A percentile compares a stretch with the other conserved stretches of the same genome.
Conservation (phyloP, 75 land plant species). For the Cunninghamia lanceolata region DNA sequence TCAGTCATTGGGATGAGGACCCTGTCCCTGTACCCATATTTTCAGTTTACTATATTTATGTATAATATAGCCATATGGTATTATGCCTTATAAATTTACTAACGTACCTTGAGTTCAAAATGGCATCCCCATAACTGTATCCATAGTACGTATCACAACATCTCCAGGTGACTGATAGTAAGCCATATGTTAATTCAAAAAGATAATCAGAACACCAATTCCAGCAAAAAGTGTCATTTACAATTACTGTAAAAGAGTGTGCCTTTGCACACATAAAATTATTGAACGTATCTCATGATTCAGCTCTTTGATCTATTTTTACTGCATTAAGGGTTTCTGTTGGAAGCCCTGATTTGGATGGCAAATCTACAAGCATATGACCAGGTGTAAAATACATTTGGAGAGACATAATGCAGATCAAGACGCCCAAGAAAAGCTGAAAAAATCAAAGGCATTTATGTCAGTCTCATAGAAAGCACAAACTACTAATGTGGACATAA, state of each 20-base stretch:
- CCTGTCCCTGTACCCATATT: not conserved
- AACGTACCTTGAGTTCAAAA: not conserved
- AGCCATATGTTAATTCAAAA: not conserved
- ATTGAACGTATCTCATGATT: slow-evolving; percentile 20
- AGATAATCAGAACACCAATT: not conserved
- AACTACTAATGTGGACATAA: not conserved
- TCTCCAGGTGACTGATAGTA: not conserved
- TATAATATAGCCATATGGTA: not conserved
- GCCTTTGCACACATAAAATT: not conserved
- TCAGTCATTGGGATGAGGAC: not conserved
- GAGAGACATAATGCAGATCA: slow-evolving; percentile 88
- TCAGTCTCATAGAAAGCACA: not conserved
- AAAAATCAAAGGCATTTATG: slow-evolving; percentile 1
- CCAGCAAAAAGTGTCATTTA: not conserved
- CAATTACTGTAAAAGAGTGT: not conserved
- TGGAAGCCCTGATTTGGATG: slow-evolving; percentile 25
- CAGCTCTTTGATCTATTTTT: slow-evolving; percentile 23
- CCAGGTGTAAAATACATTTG: slow-evolving; percentile 96
- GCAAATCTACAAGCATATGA: slow-evolving; percentile 68
- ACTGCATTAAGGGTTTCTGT: slow-evolving; percentile 22
- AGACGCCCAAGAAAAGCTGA: slow-evolving; percentile 92
- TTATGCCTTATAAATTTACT: not conserved
- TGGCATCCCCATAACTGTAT: not conserved
- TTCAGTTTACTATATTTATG: not conserved
- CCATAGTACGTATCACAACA: not conserved